Evolutionary conservation across 352 stramenopile species (phyloP).

Genomic region (Halophytophthora batemanensis): DNA sequence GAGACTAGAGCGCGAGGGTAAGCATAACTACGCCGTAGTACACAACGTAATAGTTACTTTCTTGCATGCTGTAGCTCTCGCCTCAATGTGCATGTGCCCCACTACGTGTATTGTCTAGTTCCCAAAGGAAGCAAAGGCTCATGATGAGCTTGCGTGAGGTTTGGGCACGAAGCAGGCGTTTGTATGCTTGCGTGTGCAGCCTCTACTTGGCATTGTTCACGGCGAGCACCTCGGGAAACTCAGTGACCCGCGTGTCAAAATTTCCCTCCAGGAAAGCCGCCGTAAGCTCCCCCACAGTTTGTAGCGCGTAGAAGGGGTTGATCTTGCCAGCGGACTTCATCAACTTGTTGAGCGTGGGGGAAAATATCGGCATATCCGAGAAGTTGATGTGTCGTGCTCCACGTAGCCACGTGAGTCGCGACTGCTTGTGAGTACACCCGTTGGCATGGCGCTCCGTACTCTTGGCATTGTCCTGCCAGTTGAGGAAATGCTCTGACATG

Average conservation of each 20-base stretch:
- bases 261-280: conserved; percentile 41
- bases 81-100: no score
- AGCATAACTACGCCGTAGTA: conserved; percentile 22
- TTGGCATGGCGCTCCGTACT: conserved; percentile 34
- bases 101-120: no score
- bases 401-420: conserved; percentile 37
- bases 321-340: conserved; percentile 50
- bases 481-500: conserved; percentile 58
- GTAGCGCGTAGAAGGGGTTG: conserved; percentile 39
- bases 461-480: conserved; percentile 52
- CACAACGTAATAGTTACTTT: background rate
- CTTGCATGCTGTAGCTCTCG: background rate
- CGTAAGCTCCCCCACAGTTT: conserved; percentile 39
- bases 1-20: conserved; percentile 1
- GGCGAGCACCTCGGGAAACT: conserved; percentile 37
- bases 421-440: conserved; percentile 34
- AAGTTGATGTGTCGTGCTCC: conserved; percentile 72
- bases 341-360: conserved; percentile 45
- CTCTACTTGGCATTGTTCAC: conserved; percentile 15
- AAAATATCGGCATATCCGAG: conserved; percentile 65
- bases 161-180: no score
- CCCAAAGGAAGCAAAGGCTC: no score
- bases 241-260: conserved; percentile 21
- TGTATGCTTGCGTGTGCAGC: conserved; percentile 1
- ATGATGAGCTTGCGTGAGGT: no score